These are phyloP conservation scores for Malassezia equina DNA, from an alignment of 1,284 basidiomycete species.

Conservation along the genomic window DNA sequence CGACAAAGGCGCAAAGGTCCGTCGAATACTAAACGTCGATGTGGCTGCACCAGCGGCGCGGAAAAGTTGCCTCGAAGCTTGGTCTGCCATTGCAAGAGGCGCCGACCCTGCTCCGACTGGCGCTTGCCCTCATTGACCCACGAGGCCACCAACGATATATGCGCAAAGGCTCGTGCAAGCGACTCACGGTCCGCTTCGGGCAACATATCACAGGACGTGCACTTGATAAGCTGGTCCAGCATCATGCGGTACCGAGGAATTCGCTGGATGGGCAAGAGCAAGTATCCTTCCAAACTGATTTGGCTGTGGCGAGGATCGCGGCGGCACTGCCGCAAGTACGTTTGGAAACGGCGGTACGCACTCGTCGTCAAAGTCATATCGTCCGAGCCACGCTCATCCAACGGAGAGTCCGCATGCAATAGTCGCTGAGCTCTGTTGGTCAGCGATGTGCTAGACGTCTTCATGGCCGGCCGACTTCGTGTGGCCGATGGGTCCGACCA, in stretches of 20 bases:
- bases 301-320: conserved; percentile 74
- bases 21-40: conserved; percentile 59
- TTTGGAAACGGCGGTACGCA: conserved; percentile 18
- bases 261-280: conserved; percentile 86
- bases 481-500: conserved; percentile 8
- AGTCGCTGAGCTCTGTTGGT: neutral
- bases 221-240: conserved; percentile 39
- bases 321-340: conserved; percentile 45
- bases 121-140: conserved; percentile 50
- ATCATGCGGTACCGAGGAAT: conserved; percentile 89
- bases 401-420: neutral
- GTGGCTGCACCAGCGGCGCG: conserved; percentile 91
- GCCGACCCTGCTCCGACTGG: conserved; percentile 32
- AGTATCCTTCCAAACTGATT: conserved; percentile 85
- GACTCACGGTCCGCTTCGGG: conserved; percentile 19
- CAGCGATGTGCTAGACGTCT: neutral
- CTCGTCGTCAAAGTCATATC: neutral
- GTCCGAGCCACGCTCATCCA: neutral
- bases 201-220: conserved; percentile 26
- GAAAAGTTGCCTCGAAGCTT: conserved; percentile 82
- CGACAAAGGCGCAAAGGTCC: conserved; percentile 70
- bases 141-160: conserved; percentile 36
- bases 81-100: conserved; percentile 59
- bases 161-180: conserved; percentile 29
- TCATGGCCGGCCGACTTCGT: neutral